Percentiles rank a stretch among this genome's conserved stretches.
Evolutionary conservation across 2,329 filamentous ascomycete genomes (phyloP).

Genomic region (Colletotrichum sp.): DNA sequence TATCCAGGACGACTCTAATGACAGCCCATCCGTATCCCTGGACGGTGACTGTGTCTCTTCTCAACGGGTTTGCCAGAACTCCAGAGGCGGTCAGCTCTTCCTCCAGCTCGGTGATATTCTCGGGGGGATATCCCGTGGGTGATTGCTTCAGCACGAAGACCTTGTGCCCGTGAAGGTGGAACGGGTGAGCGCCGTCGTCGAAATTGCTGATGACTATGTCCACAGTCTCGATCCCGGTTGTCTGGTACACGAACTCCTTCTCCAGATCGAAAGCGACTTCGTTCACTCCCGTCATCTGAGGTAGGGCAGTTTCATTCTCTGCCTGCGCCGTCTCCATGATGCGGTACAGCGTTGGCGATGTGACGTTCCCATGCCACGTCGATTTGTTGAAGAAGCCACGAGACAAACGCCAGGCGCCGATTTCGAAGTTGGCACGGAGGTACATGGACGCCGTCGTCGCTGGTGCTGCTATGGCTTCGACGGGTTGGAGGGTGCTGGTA

Average conservation of each 20-base stretch:
- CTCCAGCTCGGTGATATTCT: conserved; percentile 24
- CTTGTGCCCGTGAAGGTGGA: conserved; percentile 65
- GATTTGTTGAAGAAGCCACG: conserved; percentile 61
- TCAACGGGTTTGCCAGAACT: conserved; percentile 34
- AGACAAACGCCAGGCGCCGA: conserved; percentile 56
- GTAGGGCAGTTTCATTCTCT: not conserved
- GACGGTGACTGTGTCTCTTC: conserved; percentile 51
- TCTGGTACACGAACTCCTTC: conserved; percentile 21
- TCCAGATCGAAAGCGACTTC: conserved; percentile 30
- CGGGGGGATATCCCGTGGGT: conserved; percentile 38
- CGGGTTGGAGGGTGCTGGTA: conserved; percentile 48
- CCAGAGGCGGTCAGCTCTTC: conserved; percentile 22
- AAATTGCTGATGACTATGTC: conserved; percentile 37
- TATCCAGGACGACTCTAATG: conserved; percentile 61
- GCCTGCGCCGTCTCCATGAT: conserved; percentile 30
- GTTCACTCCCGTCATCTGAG: conserved; percentile 30
- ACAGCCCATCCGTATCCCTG: conserved; percentile 60
- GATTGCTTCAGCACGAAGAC: conserved; percentile 52
- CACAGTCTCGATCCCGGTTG: conserved; percentile 9
- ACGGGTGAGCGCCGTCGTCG: conserved; percentile 39
- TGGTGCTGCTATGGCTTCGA: conserved; percentile 37
- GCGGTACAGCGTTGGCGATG: conserved; percentile 39
- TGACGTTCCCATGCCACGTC: conserved; percentile 48
- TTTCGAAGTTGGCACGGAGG: conserved; percentile 60
- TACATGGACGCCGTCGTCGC: conserved; percentile 45